Evolutionary conservation across 306 rosid species (phyloP), one percentile per base, ranked within the genome.

Genomic region (Rosa lucieae): DNA sequence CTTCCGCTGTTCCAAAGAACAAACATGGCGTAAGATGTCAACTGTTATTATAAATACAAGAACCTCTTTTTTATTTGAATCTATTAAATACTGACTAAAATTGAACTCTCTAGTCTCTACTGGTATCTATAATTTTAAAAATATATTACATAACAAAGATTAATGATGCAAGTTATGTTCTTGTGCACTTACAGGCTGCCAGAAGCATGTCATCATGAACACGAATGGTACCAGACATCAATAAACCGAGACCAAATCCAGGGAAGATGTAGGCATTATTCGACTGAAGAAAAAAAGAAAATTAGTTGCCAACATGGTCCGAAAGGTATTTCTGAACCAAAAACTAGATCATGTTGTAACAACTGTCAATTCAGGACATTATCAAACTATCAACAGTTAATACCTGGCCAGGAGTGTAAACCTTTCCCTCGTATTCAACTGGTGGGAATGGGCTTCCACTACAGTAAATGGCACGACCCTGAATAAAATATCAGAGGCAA

Each of bases 241-340:
- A 61, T 71, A 94, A 80, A 67, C 99, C 99, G 37, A 94, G 88
- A 83, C 97, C 99, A 43, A 94, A 83, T 70, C 99, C 99, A 74
- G 99, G 99, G 56, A 94, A 94, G 56, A 94, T 87, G 94, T 94
- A 94, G 10, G 99, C 99, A 79, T 94, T 94, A 80, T 94, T 94
- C 15, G 98, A 80, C 99, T 94, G 87, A 79, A 84, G 15, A 51
- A 76, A 72, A 84, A 81, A 70, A 9, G 43, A 23, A 40, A 77
- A 26, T 17, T 20, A 67, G 72, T 18, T 3, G 77, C 55, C 69
- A 46, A 76, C 59, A 87, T 81, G 79, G 56, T 70, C 47, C 55
- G 11, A 66, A 23, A 20, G 6, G 29, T 70, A 78, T 70, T 68
- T 26, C 21, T 65, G n/a, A 35, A 6, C 8, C 14, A 15, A 29